Conservation (phyloP, 2,329 filamentous ascomycete species). For the Rhynchosporium graminicola region DNA sequence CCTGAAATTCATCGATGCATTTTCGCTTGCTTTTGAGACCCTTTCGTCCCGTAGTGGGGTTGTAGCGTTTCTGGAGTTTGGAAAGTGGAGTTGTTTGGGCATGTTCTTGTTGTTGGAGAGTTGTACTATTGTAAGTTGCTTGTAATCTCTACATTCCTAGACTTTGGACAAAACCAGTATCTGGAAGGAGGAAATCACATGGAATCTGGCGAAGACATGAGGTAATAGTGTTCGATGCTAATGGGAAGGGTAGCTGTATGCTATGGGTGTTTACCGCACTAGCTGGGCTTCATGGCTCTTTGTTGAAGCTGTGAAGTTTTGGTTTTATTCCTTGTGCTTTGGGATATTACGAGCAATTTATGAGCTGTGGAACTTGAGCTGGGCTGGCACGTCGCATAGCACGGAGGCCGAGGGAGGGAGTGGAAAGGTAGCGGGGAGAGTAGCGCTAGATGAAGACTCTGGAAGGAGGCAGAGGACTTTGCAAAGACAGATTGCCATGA, state of each 20-base stretch:
- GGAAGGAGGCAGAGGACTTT: slow-evolving; percentile 24
- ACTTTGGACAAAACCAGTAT: neutral
- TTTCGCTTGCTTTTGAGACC: slow-evolving; percentile 50
- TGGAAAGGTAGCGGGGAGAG: slow-evolving; percentile 2
- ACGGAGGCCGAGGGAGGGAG: slow-evolving; percentile 1
- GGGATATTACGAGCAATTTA: slow-evolving; percentile 43
- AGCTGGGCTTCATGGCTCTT: slow-evolving; percentile 49
- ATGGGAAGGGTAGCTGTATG: slow-evolving; percentile 38
- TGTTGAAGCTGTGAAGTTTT: slow-evolving; percentile 65
- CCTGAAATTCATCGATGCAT: slow-evolving; percentile 66
- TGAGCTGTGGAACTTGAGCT: slow-evolving; percentile 10
- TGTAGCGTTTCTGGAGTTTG: slow-evolving; percentile 51
- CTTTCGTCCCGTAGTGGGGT: slow-evolving; percentile 37
- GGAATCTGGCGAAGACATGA: slow-evolving; percentile 32
- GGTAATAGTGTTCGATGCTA: slow-evolving; percentile 3
- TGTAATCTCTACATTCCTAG: slow-evolving; percentile 1
- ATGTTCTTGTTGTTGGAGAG: slow-evolving; percentile 69
- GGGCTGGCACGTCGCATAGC: neutral
- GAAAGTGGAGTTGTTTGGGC: slow-evolving; percentile 60
- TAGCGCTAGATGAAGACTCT: slow-evolving; percentile 31
- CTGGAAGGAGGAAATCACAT: too few species aligned
- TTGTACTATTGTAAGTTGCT: slow-evolving; percentile 55
- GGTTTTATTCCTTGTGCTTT: slow-evolving; percentile 55
- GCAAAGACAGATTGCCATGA: slow-evolving; percentile 44
- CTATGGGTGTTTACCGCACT: slow-evolving; percentile 52